Evolutionary conservation across 345 rosid species (phyloP), one percentile per base, ranked within the genome.

Genomic region (Abelmoschus esculentus): DNA sequence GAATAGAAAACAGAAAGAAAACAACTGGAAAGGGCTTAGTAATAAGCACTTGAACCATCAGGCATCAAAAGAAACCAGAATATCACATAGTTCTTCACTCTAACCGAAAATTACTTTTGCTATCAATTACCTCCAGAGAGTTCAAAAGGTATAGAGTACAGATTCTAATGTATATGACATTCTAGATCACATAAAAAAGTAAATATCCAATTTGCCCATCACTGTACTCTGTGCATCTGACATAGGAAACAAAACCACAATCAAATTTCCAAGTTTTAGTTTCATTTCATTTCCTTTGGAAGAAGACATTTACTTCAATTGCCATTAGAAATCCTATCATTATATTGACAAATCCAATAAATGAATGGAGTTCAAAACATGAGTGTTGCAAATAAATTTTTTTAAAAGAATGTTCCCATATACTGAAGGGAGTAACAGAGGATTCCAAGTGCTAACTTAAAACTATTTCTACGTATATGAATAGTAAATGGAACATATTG

Each of bases 51-150:
- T 2, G 61, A 68, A 68, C 34, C 29, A 68, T 54, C 31, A 17
- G 11, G 61, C 61, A 53, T 53, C 12, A 26, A 64, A 44, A 64
- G 54, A 64, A 64, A 64, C 54, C 54, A 40, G 29, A 61, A 36
- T 18, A 63, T 40, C 18, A 28, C 32, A 64, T 44, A 26, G 11
- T 6, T 42, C 34, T 64, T 62, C 28, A 64, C 14, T 22, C 32
- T 50, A 42, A 19, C 12, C 7, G 1, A 19, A 44, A 63, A 19
- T 12, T 64, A 14, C 42, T 7, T 36, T 38, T 38, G 42, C 42
- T 3, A 64, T 11, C 14, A 64, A 13, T 44, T 64, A 44, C 19
- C 18, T 6, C 68, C 54, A 44, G 19, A 44, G 54, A 22, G 44
- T 31, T 64, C 36, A 44, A 64, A 64, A 44, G 53, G 34, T 13